phyloP scores from a whole-genome alignment of 306 rosid species.

The Citrullus amarus region DNA sequence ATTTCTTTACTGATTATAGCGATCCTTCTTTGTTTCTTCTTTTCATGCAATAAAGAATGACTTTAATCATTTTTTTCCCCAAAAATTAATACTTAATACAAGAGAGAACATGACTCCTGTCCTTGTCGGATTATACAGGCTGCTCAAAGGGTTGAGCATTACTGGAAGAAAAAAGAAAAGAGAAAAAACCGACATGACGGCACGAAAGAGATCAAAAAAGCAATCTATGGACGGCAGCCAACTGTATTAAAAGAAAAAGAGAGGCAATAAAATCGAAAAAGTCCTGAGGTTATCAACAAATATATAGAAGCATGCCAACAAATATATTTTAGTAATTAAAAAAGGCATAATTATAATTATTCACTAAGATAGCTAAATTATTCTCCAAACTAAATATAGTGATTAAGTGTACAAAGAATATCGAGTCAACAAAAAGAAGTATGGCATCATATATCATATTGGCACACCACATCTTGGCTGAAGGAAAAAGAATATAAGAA shows the following conservation, averaged over 20 bases:
- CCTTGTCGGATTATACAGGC: background rate
- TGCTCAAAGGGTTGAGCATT: background rate
- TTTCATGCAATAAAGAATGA: background rate
- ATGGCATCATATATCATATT: background rate
- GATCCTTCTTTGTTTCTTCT: background rate
- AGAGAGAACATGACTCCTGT: background rate
- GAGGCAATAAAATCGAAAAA: background rate
- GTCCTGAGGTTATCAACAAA: background rate
- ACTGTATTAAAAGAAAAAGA: background rate
- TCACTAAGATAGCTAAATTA: background rate
- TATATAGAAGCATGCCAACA: background rate
- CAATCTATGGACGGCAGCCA: background rate
- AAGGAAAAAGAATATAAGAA: background rate
- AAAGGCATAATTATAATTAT: background rate
- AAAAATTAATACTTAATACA: background rate
- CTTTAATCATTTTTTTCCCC: background rate
- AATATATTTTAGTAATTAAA: background rate
- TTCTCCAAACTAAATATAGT: background rate
- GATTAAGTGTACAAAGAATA: background rate
- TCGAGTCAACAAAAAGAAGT: background rate
- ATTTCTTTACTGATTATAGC: background rate
- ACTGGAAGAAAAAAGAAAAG: background rate
- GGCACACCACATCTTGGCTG: background rate
- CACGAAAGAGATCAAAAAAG: background rate
- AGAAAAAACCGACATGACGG: background rate